Percentiles rank a stretch among this genome's conserved stretches.
phyloP scores from a whole-genome alignment of 495 filamentous ascomycete species.

The Apodospora peruviana region DNA sequence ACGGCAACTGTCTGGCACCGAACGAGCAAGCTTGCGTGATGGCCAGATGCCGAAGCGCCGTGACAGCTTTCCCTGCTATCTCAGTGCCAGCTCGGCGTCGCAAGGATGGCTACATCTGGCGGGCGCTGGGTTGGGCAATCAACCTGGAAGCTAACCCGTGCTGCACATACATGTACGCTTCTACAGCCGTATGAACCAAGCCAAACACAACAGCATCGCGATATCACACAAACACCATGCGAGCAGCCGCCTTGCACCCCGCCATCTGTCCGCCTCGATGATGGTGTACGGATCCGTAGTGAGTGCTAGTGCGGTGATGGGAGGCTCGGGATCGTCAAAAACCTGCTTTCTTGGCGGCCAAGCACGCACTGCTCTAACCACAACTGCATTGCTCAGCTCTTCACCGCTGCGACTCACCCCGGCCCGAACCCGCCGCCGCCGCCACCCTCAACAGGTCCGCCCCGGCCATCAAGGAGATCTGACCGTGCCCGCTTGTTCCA shows the following conservation, averaged over 20 bases:
- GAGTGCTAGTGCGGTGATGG: neutral
- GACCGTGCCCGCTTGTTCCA: neutral
- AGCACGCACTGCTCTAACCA: neutral
- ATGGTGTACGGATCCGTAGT: too few relatives aligned
- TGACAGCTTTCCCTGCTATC: neutral
- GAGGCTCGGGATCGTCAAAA: neutral
- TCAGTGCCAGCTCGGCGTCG: neutral
- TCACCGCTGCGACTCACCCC: neutral
- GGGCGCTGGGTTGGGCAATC: neutral
- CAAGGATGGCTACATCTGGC: neutral
- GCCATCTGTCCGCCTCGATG: neutral
- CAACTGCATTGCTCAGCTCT: neutral
- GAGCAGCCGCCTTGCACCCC: constrained; percentile 8
- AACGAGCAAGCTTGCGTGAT: neutral
- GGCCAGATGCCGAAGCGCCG: neutral
- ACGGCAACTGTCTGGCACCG: too few relatives aligned
- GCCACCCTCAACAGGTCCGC: constrained; percentile 1
- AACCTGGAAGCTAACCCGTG: neutral
- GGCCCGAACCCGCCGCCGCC: constrained; percentile 4
- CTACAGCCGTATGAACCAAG: neutral
- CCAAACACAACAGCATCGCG: constrained; percentile 5
- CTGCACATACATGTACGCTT: neutral
- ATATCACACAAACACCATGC: constrained; percentile 17
- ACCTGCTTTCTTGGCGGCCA: neutral
- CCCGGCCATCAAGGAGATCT: constrained; percentile 2